Evolutionary conservation across 768 basidiomycete species (phyloP).

Genomic region (Mrakia frigida): DNA sequence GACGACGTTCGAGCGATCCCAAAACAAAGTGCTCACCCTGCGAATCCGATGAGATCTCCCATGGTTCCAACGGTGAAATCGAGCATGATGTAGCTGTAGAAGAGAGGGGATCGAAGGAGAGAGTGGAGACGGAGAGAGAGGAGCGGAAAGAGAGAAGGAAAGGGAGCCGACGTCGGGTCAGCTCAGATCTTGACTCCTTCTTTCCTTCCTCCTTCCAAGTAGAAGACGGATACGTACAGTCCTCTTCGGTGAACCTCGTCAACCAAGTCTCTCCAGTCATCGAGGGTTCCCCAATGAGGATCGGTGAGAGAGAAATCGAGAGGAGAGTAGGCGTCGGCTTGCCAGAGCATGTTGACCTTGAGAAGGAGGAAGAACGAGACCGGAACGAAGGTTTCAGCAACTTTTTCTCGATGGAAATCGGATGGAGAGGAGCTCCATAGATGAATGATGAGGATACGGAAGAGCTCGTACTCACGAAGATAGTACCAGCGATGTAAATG

Average conservation of each 20-base stretch:
- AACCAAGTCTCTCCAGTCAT: constrained; percentile 71
- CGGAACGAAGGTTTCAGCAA: background rate
- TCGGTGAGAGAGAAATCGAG: constrained; percentile 85
- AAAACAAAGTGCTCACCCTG: constrained; percentile 56
- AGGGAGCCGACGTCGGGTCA: background rate
- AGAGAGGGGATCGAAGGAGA: background rate
- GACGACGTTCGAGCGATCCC: background rate
- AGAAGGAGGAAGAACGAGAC: too few relatives aligned
- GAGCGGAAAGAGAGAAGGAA: background rate
- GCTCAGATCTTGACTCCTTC: background rate
- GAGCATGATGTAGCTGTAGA: constrained; percentile 62
- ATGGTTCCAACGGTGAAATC: constrained; percentile 95
- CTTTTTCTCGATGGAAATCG: too few relatives aligned
- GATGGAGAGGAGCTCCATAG: background rate
- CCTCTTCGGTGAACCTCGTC: constrained; percentile 69
- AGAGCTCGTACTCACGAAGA: constrained; percentile 61
- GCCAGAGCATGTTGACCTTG: constrained; percentile 32
- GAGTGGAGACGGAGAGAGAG: background rate
- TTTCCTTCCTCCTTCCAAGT: background rate
- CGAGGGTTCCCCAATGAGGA: constrained; percentile 82
- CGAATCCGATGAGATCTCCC: constrained; percentile 77
- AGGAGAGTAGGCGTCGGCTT: constrained; percentile 60
- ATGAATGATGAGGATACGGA: too few relatives aligned
- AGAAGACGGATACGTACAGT: constrained; percentile 49
- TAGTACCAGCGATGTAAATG: constrained; percentile 85